These are phyloP conservation scores for Agarophyton chilense DNA, from an alignment of 23 red algal species.

Conservation along the genomic window DNA sequence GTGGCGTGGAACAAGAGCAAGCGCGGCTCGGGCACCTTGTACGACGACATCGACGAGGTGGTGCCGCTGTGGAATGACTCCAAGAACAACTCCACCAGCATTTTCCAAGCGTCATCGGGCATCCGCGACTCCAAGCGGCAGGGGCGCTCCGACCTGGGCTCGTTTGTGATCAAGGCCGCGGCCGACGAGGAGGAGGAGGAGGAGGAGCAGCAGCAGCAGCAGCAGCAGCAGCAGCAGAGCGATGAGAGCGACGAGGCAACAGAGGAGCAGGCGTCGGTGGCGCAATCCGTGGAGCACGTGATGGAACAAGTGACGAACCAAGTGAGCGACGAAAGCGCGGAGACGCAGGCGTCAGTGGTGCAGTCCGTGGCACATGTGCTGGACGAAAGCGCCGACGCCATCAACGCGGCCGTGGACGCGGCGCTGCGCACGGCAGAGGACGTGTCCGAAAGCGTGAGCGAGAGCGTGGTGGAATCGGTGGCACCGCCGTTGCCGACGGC, in stretches of 20 bases:
- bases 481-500: background rate
- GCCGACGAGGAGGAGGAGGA: conserved; percentile 47
- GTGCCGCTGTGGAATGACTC: conserved; percentile 49
- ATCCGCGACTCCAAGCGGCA: conserved; percentile 31
- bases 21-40: conserved; percentile 13
- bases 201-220: conserved; percentile 5
- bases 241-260: background rate
- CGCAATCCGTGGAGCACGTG: background rate
- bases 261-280: background rate
- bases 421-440: no score
- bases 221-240: conserved; percentile 4
- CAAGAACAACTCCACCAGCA: conserved; percentile 40
- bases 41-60: conserved; percentile 51
- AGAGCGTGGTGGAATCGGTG: background rate
- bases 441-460: background rate
- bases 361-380: background rate
- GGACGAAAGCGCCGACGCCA: conserved; percentile 50
- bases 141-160: background rate
- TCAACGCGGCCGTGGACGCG: conserved; percentile 55
- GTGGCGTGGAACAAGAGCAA: conserved; percentile 62
- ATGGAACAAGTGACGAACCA: background rate
- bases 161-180: background rate
- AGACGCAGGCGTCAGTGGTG: background rate
- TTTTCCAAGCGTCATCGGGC: conserved; percentile 41
- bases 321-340: background rate